Evolutionary conservation across 2,329 filamentous ascomycete genomes (phyloP), one percentile per base, ranked within the genome.

Genomic region (Ophiocordyceps camponoti-saundersi): DNA sequence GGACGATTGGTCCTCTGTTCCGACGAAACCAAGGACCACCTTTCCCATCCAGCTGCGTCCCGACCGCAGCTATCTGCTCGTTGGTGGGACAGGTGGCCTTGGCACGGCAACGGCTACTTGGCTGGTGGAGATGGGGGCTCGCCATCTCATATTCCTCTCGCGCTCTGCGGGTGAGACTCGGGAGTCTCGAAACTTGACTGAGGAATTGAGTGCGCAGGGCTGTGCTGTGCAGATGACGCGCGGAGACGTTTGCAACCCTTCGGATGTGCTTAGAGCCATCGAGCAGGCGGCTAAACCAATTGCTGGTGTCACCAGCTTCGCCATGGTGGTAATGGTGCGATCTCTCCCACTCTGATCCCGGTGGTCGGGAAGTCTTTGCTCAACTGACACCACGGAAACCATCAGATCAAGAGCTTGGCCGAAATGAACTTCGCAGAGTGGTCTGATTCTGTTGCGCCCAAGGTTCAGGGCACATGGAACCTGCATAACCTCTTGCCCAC

Each of bases 91-190:
- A 11, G 23, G 41, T 12, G 29, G 34, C 29, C 26, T 43, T 2
- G 41, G 49, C 20, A 59, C 63, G 51, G 30, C 51, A 52, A 7
- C 46, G 55, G n/a, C 20, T 2, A 23, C 21, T 5, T 45, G 16
- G 44, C 22, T 45, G 44, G 44, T 26, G 30, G 44, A 45, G 32
- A 32, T n/a, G 3, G 44, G 44, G 16, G 47, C 57, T 8, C 50
- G 51, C 16, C 50, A 55, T 23, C 46, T 60, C 12, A 49, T 57
- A 3, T 48, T 51, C 30, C 45, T 52, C n/a, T 48, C 46, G 2
- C 44, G 46, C 6, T 47, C 36, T 1, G 50, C 47, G 1, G 32
- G 44, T 18, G 7, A 23, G 2, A 45, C 44, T 11, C 12, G 16
- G 3, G 16, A 44, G 6, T 32, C 15, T n/a, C 5, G 21, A 3